Evolutionary conservation across 345 rosid genomes (phyloP).

Genomic region (Mercurialis annua): DNA sequence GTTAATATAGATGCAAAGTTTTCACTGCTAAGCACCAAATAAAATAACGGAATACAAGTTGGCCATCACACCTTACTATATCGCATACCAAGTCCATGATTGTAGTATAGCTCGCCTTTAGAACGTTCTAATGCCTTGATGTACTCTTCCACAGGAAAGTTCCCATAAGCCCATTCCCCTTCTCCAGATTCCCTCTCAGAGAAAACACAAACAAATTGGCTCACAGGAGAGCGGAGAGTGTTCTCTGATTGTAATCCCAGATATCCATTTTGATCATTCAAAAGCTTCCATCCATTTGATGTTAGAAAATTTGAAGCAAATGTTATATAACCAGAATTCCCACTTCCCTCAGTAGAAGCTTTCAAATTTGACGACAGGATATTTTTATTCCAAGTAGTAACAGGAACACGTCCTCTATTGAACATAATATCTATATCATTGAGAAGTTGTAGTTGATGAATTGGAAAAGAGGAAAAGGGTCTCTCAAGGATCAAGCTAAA

Average conservation of each 20-base stretch:
- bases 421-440: slow-evolving; percentile 58
- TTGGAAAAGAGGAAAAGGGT: slow-evolving; percentile 76
- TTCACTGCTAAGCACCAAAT: background rate
- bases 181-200: slow-evolving; percentile 66
- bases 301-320: slow-evolving; percentile 75
- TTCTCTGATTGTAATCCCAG: slow-evolving; percentile 31
- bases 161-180: slow-evolving; percentile 92
- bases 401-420: slow-evolving; percentile 69
- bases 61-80: slow-evolving; percentile 70
- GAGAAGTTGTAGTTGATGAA: slow-evolving; percentile 48
- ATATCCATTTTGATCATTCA: slow-evolving; percentile 41
- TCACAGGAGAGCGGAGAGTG: slow-evolving; percentile 42
- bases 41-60: background rate
- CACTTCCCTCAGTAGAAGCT: slow-evolving; percentile 44
- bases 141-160: slow-evolving; percentile 85
- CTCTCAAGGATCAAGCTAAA: slow-evolving; percentile 82
- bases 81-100: slow-evolving; percentile 82
- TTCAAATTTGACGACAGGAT: slow-evolving; percentile 52
- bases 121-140: slow-evolving; percentile 81
- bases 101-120: slow-evolving; percentile 80
- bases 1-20: background rate
- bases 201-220: slow-evolving; percentile 63
- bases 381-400: slow-evolving; percentile 67
- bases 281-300: slow-evolving; percentile 54
- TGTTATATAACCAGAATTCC: slow-evolving; percentile 67